Conservation (phyloP, 345 rosid species). For the Populus nigra region DNA sequence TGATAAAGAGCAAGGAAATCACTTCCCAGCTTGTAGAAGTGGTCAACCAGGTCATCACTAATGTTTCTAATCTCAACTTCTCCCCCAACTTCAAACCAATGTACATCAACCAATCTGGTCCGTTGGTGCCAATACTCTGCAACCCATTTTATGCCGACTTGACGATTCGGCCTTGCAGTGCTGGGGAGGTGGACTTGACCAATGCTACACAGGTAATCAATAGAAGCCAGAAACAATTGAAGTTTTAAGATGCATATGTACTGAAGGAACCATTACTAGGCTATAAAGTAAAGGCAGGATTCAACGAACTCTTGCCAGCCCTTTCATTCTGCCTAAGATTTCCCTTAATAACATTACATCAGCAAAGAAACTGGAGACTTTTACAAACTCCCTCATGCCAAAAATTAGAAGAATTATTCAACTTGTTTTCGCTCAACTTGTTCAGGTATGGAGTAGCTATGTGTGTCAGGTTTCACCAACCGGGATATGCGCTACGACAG, state of each 20-base stretch:
- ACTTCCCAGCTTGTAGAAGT: constrained; percentile 72
- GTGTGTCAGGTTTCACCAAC: constrained; percentile 70
- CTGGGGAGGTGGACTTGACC: constrained; percentile 65
- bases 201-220: constrained; percentile 74
- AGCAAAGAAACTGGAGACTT: background rate
- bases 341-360: background rate
- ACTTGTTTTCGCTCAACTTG: background rate
- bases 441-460: constrained; percentile 66
- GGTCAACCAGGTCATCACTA: constrained; percentile 79
- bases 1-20: constrained; percentile 63
- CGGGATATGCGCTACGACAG: constrained; percentile 64
- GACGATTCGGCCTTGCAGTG: constrained; percentile 55
- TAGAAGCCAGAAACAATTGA: background rate
- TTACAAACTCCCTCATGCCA: background rate
- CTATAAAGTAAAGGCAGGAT: background rate
- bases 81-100: constrained; percentile 71
- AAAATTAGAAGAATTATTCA: background rate
- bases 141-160: constrained; percentile 68
- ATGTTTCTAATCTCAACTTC: constrained; percentile 89
- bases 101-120: constrained; percentile 93
- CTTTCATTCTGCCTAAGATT: background rate
- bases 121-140: constrained; percentile 76
- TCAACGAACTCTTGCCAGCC: background rate
- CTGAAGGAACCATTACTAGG: background rate
- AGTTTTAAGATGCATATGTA: background rate